Evolutionary conservation across 2,329 filamentous ascomycete species (phyloP).

Genomic region (Chaetomium sp.): DNA sequence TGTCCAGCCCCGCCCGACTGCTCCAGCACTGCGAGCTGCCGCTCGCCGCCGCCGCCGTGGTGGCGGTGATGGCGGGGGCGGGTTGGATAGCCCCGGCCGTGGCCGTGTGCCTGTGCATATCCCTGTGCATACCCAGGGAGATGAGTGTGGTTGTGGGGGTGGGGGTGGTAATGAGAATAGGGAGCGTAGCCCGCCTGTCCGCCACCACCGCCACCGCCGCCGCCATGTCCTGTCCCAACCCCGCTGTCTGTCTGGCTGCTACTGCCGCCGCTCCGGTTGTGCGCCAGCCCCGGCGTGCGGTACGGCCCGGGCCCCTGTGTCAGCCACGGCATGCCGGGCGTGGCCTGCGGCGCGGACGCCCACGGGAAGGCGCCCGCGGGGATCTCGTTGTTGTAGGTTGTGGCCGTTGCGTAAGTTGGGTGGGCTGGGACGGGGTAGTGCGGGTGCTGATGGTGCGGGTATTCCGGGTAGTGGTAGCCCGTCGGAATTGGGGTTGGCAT

Average conservation of each 20-base stretch:
- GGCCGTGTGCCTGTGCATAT: neutral
- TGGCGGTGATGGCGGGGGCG: neutral
- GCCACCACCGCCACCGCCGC: neutral
- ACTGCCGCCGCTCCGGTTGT: neutral
- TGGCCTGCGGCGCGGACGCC: neutral
- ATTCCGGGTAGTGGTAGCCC: neutral
- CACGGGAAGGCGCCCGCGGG: slow-evolving; percentile 23
- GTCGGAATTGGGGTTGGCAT: neutral
- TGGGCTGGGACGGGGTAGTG: slow-evolving; percentile 14
- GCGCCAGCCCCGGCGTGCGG: slow-evolving; percentile 12
- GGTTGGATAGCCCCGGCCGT: neutral
- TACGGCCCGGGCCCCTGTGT: slow-evolving; percentile 24
- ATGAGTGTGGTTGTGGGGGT: too few relatives aligned
- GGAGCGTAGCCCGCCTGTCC: neutral
- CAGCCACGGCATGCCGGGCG: neutral
- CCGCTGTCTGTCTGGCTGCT: neutral
- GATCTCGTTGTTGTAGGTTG: slow-evolving; percentile 24
- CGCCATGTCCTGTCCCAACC: too few relatives aligned
- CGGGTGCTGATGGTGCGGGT: slow-evolving; percentile 7
- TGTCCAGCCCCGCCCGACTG: too few relatives aligned
- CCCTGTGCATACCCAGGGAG: neutral
- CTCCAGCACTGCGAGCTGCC: neutral
- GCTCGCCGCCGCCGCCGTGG: neutral
- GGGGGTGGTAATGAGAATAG: neutral
- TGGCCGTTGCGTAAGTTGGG: slow-evolving; percentile 17